Evolutionary conservation across 2,329 filamentous ascomycete species (phyloP).

Genomic region (Ambrosiella xylebori): DNA sequence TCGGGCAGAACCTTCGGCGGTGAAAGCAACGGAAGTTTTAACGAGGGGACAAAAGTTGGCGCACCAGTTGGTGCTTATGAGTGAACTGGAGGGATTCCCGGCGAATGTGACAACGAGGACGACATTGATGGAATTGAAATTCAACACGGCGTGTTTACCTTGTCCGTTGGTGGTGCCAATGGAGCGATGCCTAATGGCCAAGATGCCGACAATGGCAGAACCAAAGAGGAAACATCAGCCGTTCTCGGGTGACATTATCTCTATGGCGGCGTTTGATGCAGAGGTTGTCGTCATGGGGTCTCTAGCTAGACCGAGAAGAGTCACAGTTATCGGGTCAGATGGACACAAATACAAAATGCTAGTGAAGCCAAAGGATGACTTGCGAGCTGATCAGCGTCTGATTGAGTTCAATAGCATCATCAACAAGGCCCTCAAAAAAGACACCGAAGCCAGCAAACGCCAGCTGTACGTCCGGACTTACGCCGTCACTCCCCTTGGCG

Average conservation of each 20-base stretch:
- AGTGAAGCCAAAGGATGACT: constrained; percentile 95
- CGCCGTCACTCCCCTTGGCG: constrained; percentile 87
- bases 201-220: constrained; percentile 49
- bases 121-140: constrained; percentile 60
- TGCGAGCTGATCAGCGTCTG: constrained; percentile 89
- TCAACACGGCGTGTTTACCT: constrained; percentile 69
- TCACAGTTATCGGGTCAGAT: constrained; percentile 77
- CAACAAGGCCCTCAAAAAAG: constrained; percentile 80
- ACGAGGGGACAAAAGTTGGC: constrained; percentile 67
- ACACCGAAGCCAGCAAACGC: constrained; percentile 76
- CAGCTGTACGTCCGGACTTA: constrained; percentile 95
- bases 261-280: constrained; percentile 64
- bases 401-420: constrained; percentile 99
- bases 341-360: constrained; percentile 77
- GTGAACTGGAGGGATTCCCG: constrained; percentile 57
- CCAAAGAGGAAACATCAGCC: constrained; percentile 62
- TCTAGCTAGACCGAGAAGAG: constrained; percentile 76
- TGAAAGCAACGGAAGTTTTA: constrained; percentile 41
- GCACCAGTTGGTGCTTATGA: constrained; percentile 63
- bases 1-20: constrained; percentile 23
- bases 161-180: constrained; percentile 79
- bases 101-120: constrained; percentile 49
- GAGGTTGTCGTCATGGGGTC: constrained; percentile 83
- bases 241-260: constrained; percentile 73
- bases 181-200: constrained; percentile 68